Conservation (phyloP, 2,329 filamentous ascomycete genomes). For the Teratosphaeria pseudoeucalypti region DNA sequence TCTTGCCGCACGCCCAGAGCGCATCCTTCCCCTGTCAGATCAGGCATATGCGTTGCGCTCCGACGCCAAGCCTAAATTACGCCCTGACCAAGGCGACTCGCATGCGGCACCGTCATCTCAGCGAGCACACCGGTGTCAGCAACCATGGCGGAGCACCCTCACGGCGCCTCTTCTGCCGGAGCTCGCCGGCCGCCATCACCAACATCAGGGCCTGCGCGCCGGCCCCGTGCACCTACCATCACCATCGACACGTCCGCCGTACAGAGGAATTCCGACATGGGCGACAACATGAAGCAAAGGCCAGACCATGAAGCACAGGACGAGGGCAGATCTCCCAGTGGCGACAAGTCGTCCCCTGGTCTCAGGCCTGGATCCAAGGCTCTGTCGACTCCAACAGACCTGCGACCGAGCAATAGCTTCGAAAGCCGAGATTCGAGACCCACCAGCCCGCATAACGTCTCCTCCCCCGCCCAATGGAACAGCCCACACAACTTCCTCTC, state of each 20-base stretch:
- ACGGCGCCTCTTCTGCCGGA: not conserved
- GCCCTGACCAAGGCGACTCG: not conserved
- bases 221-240: constrained; percentile 38
- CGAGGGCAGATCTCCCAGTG: constrained; percentile 17
- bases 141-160: constrained; percentile 1
- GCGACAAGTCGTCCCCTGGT: constrained; percentile 7
- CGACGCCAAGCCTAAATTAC: not conserved
- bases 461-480: constrained; percentile 48
- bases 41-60: not conserved
- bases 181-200: constrained; percentile 1
- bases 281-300: constrained; percentile 23
- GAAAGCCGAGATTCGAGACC: constrained; percentile 55
- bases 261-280: constrained; percentile 26
- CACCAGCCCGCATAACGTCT: constrained; percentile 58
- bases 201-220: constrained; percentile 9
- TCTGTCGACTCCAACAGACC: constrained; percentile 32
- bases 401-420: constrained; percentile 49
- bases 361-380: constrained; percentile 11
- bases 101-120: not conserved
- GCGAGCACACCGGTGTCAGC: not conserved
- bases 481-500: constrained; percentile 50
- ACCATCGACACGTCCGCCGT: constrained; percentile 44
- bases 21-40: not conserved
- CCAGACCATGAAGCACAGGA: constrained; percentile 19
- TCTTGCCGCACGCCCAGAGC: not conserved